These are phyloP conservation scores for Alternaria hordeiaustralica DNA, from an alignment of 2,329 filamentous ascomycete species.

Conservation along the genomic window DNA sequence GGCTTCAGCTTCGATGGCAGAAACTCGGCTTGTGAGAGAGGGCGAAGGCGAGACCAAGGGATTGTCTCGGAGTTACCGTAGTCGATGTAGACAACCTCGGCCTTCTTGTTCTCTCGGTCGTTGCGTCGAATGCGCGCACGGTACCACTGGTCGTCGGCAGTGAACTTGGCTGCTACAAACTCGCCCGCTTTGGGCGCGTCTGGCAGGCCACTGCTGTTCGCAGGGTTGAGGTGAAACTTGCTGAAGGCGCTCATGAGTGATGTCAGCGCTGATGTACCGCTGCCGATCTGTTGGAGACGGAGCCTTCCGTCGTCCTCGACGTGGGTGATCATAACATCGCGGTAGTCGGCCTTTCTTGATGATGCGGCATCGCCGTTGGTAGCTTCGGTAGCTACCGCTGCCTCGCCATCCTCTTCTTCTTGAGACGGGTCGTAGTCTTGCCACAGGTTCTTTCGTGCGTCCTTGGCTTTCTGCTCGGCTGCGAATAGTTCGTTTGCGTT, in stretches of 20 bases:
- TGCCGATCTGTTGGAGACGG: constrained; percentile 90
- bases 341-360: constrained; percentile 83
- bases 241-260: constrained; percentile 90
- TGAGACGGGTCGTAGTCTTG: constrained; percentile 91
- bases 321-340: constrained; percentile 90
- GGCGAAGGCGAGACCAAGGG: constrained; percentile 81
- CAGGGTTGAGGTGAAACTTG: constrained; percentile 84
- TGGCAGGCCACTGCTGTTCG: constrained; percentile 76
- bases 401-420: constrained; percentile 70
- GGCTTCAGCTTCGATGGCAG: constrained; percentile 75
- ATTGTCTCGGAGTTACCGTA: constrained; percentile 94
- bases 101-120: constrained; percentile 83
- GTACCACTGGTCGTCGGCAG: constrained; percentile 91
- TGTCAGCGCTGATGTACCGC: constrained; percentile 83
- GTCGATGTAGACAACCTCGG: constrained; percentile 93
- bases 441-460: constrained; percentile 87
- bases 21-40: constrained; percentile 82
- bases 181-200: constrained; percentile 89
- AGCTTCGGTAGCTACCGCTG: constrained; percentile 53
- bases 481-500: constrained; percentile 86
- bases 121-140: constrained; percentile 89
- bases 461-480: constrained; percentile 89
- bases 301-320: constrained; percentile 81
- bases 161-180: constrained; percentile 89
- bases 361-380: constrained; percentile 61